Conservation (phyloP, 1,284 basidiomycete genomes). For the Tylopilus orsonianus region DNA sequence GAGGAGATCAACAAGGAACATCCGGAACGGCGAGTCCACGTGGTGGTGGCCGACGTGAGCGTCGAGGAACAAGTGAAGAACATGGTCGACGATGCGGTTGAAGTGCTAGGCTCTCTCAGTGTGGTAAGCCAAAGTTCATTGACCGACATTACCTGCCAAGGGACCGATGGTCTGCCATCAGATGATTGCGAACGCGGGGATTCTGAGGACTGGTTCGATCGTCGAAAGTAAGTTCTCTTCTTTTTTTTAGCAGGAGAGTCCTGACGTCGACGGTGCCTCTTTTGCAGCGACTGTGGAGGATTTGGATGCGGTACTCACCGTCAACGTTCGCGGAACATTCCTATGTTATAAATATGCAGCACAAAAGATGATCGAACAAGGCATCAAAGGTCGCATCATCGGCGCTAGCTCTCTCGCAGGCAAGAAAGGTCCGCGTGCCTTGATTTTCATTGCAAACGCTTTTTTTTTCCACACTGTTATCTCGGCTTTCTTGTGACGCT, state of each 20-base stretch:
- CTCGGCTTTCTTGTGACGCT: not conserved
- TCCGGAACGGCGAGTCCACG: slow-evolving; percentile 25
- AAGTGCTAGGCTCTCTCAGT: slow-evolving; percentile 37
- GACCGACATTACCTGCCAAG: not conserved
- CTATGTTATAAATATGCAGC: slow-evolving; percentile 41
- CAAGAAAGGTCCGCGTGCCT: slow-evolving; percentile 28
- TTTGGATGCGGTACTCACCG: slow-evolving; percentile 28
- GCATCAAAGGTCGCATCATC: slow-evolving; percentile 39
- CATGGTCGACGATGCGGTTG: slow-evolving; percentile 34
- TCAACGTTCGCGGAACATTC: slow-evolving; percentile 38
- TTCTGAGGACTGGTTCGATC: slow-evolving; percentile 25
- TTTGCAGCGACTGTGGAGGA: slow-evolving; percentile 25
- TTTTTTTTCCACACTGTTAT: too few relatives aligned
- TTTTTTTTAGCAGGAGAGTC: not conserved
- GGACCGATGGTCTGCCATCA: slow-evolving; percentile 5
- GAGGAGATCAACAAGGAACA: slow-evolving; percentile 28
- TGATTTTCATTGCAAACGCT: too few relatives aligned
- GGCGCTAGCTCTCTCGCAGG: slow-evolving; percentile 38
- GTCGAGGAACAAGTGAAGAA: slow-evolving; percentile 37
- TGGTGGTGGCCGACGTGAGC: slow-evolving; percentile 35
- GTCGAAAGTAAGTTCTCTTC: slow-evolving; percentile 24
- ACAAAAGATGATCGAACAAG: slow-evolving; percentile 39
- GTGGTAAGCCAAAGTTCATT: slow-evolving; percentile 30
- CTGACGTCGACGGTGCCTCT: not conserved
- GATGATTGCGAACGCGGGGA: slow-evolving; percentile 43